These are phyloP conservation scores for Aspergillus taichungensis DNA, from an alignment of 495 filamentous ascomycete genomes.

Conservation along the genomic window DNA sequence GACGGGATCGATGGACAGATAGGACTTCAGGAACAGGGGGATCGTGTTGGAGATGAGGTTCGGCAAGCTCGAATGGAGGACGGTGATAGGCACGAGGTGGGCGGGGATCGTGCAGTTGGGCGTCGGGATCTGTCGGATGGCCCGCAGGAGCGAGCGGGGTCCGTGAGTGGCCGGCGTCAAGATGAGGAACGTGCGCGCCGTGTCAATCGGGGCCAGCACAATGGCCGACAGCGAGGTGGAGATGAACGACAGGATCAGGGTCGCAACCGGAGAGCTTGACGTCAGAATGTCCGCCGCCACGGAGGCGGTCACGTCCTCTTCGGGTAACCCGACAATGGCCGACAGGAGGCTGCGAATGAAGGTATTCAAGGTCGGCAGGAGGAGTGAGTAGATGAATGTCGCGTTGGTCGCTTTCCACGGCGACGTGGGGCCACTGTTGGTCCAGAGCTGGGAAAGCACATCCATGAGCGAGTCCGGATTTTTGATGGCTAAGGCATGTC, in stretches of 20 bases:
- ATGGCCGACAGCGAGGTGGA: constrained; percentile 73
- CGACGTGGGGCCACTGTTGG: constrained; percentile 81
- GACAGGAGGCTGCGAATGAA: constrained; percentile 79
- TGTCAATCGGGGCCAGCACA: constrained; percentile 76
- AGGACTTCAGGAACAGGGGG: constrained; percentile 71
- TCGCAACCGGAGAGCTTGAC: constrained; percentile 62
- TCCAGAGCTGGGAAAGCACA: constrained; percentile 75
- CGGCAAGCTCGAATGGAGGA: constrained; percentile 76
- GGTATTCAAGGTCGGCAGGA: constrained; percentile 76
- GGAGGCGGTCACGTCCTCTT: constrained; percentile 52
- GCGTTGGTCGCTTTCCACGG: constrained; percentile 91
- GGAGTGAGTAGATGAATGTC: constrained; percentile 79
- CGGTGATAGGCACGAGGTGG: constrained; percentile 66
- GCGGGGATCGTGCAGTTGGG: constrained; percentile 61
- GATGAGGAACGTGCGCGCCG: constrained; percentile 79
- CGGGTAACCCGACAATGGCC: constrained; percentile 74
- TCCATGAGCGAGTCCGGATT: constrained; percentile 67
- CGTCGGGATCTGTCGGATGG: constrained; percentile 62
- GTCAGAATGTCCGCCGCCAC: constrained; percentile 54
- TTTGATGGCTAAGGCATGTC: constrained; percentile 60
- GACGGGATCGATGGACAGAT: constrained; percentile 71
- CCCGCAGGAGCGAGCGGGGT: constrained; percentile 64
- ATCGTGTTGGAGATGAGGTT: constrained; percentile 69
- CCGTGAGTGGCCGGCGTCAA: constrained; percentile 66
- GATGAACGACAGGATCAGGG: constrained; percentile 69